These are phyloP conservation scores for Carex arenaria DNA, from an alignment of 202 grass and related monocot species.

Conservation along the genomic window DNA sequence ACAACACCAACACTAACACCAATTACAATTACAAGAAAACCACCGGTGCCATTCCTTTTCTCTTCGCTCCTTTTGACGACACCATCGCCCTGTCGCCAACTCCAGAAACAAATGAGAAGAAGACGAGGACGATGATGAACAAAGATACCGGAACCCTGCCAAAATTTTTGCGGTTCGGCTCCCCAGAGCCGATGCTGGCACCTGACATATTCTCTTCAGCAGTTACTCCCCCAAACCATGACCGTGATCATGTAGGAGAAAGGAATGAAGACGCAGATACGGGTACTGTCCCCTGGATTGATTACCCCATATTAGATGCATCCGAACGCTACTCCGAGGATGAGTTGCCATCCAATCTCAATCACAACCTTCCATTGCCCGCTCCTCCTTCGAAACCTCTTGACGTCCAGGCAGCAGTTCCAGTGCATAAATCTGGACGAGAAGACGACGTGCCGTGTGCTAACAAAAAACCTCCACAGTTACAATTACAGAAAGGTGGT, in stretches of 20 bases:
- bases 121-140: background rate
- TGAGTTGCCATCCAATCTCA: slow-evolving; percentile 26
- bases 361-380: slow-evolving; percentile 10
- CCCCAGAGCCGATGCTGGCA: slow-evolving; percentile 6
- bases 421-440: slow-evolving; percentile 15
- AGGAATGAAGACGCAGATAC: background rate
- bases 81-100: background rate
- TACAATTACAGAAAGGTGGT: slow-evolving; percentile 1
- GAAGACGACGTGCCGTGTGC: slow-evolving; percentile 5
- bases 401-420: slow-evolving; percentile 17
- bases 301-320: slow-evolving; percentile 57
- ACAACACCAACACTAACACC: background rate
- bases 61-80: background rate
- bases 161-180: background rate
- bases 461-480: slow-evolving; percentile 27
- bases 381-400: slow-evolving; percentile 20
- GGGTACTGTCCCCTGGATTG: slow-evolving; percentile 60
- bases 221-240: background rate
- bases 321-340: slow-evolving; percentile 2
- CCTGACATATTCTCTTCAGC: slow-evolving; percentile 20
- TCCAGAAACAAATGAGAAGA: background rate
- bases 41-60: background rate
- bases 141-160: background rate
- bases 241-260: slow-evolving; percentile 17
- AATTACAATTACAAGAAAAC: slow-evolving; percentile 33